Percentiles rank a stretch among this genome's conserved stretches.
phyloP scores from a whole-genome alignment of 441 rosid species.

The Corymbia calophylla region DNA sequence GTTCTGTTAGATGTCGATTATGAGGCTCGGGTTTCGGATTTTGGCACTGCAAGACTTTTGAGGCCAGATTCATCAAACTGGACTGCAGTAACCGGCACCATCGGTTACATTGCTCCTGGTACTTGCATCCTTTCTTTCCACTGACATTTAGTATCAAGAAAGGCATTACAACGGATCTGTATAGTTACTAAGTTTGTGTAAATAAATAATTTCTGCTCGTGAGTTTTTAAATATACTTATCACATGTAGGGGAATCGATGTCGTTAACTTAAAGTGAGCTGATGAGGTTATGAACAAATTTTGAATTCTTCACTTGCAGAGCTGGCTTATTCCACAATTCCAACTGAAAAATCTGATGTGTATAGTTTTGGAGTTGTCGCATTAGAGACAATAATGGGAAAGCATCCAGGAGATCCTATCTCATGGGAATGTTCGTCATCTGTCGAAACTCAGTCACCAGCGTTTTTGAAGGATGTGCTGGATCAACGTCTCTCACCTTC shows the following conservation, averaged over 20 bases:
- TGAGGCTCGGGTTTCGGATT: neutral
- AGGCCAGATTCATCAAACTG: neutral
- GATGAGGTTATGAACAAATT: neutral
- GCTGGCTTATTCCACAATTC: neutral
- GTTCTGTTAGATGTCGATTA: neutral
- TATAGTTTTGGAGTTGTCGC: neutral
- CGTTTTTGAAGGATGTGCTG: neutral
- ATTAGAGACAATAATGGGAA: neutral
- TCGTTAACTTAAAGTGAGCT: neutral
- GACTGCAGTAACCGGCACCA: neutral
- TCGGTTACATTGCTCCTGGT: neutral
- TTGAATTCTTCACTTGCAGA: neutral
- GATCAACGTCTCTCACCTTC: neutral
- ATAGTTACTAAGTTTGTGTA: neutral
- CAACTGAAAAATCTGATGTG: neutral
- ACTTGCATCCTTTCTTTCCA: neutral
- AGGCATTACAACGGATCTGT: neutral
- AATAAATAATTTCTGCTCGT: no score
- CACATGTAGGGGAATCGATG: neutral
- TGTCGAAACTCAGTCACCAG: neutral
- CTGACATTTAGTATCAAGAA: neutral
- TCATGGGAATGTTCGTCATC: neutral
- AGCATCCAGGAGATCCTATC: neutral
- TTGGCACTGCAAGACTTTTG: neutral
- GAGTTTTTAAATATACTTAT: no score